A percentile compares a stretch with the other conserved stretches of the same genome.
Conservation (phyloP, 2,329 filamentous ascomycete genomes). For the Penicillium corylophilum region DNA sequence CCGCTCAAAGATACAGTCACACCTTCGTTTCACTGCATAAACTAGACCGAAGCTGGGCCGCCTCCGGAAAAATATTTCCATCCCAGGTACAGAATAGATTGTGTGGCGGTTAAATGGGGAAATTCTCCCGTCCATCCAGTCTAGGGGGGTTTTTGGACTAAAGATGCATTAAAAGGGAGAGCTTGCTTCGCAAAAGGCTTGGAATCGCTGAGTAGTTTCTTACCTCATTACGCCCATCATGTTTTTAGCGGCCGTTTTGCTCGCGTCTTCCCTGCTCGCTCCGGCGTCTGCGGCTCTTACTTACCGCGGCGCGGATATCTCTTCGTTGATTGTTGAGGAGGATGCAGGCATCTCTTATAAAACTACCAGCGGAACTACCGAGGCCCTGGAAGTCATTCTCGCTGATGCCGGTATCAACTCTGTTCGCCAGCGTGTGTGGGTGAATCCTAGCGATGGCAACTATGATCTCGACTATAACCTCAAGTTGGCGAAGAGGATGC, state of each 20-base stretch:
- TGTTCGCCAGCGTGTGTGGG: constrained; percentile 70
- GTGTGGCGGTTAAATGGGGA: constrained; percentile 1
- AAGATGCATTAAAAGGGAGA: background rate
- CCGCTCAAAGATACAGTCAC: constrained; percentile 4
- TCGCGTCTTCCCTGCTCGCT: constrained; percentile 17
- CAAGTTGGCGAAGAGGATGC: constrained; percentile 63
- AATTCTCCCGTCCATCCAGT: constrained; percentile 1
- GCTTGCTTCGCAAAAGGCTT: background rate
- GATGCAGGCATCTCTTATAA: constrained; percentile 61
- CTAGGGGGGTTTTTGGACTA: too few relatives aligned
- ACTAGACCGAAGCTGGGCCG: constrained; percentile 5
- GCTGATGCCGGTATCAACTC: constrained; percentile 64
- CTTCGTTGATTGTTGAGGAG: constrained; percentile 65
- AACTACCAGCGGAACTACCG: constrained; percentile 51
- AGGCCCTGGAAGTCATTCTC: constrained; percentile 64
- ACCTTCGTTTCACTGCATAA: constrained; percentile 6
- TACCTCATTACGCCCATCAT: background rate
- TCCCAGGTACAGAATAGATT: background rate
- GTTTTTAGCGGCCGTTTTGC: constrained; percentile 15
- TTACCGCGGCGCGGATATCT: constrained; percentile 70
- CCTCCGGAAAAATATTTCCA: constrained; percentile 1
- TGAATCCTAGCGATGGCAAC: constrained; percentile 62
- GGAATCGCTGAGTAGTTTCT: background rate
- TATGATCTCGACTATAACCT: constrained; percentile 72
- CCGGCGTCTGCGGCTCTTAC: constrained; percentile 51